Evolutionary conservation across 2,329 filamentous ascomycete species (phyloP), one percentile per base, ranked within the genome.

Genomic region (Ophiostoma novo-ulmi): DNA sequence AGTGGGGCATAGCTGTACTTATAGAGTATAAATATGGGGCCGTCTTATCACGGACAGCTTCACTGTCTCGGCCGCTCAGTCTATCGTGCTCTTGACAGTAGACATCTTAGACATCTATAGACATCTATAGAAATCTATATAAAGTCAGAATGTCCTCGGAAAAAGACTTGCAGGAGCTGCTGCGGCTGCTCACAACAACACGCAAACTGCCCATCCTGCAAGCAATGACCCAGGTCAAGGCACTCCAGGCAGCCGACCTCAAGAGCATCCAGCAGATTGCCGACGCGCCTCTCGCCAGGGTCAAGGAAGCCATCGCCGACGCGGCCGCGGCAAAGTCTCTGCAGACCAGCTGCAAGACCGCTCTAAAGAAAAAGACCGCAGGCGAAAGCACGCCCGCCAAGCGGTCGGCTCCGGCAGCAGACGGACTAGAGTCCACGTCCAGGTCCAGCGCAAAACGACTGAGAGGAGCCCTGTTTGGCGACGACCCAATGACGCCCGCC

Each of bases 81-180:
- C 2, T 3, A 31, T 31, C 31, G 31, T 31, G 31, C 31, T 31
- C 31, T 31, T 31, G 38, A 10, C 38, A 11, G 8, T 39, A 10
- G 38, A 39, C 38, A 8, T 38, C 38, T 13, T 14, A 44, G 14
- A 44, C 17, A 17, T 13, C 31, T 39, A 13, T 39, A 17, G 11
- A 26, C 26, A 26, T 26, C 26, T 26, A 26, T 26, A 26, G 8
- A 44, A 14, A 44, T 44, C 5, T 17, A 8, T 48, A 2, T 3
- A 2, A 11, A 22, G 5, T n/a, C 17, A 14, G 5, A 22, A 67
- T 71, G 11, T 55, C 73, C 3, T 70, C 83, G 1, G 85, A 87
- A 73, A 82, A 85, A 72, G 87, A 89, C 74, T 78, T 89, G 31
- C 86, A 89, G 74, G 87, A 88, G 75, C 82, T 89, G 20, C 80